Evolutionary conservation across 768 basidiomycete genomes (phyloP).

Genomic region (Pisolithus sp.): DNA sequence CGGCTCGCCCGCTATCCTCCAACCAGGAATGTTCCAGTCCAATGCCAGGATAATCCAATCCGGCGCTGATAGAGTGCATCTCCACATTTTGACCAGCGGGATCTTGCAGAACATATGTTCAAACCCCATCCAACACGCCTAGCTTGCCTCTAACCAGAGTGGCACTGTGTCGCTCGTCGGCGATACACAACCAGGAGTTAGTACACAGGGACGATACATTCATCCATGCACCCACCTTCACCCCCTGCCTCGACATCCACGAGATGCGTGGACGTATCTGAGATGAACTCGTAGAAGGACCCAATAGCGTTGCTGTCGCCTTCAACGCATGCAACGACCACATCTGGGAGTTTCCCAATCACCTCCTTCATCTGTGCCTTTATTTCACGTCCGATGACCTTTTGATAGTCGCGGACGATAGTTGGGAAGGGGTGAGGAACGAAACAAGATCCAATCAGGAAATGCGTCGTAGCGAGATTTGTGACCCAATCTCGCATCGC

Average conservation of each 20-base stretch:
- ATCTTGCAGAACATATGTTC: slow-evolving; percentile 94
- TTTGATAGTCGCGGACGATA: slow-evolving; percentile 97
- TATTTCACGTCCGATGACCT: slow-evolving; percentile 92
- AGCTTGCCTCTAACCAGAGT: slow-evolving; percentile 88
- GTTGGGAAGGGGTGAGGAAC: slow-evolving; percentile 99
- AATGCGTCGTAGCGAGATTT: slow-evolving; percentile 89
- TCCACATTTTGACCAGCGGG: slow-evolving; percentile 89
- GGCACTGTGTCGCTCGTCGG: slow-evolving; percentile 86
- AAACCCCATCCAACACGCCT: slow-evolving; percentile 93
- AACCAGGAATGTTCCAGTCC: slow-evolving; percentile 98
- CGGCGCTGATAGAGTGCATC: slow-evolving; percentile 96
- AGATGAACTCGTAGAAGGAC: slow-evolving; percentile 95
- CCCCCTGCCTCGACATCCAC: slow-evolving; percentile 97
- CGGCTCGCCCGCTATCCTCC: slow-evolving; percentile 89
- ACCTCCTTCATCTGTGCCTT: slow-evolving; percentile 74
- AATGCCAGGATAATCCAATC: slow-evolving; percentile 94
- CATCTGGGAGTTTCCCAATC: slow-evolving; percentile 86
- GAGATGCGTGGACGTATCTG: slow-evolving; percentile 76
- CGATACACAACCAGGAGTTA: slow-evolving; percentile 41
- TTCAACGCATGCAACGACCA: slow-evolving; percentile 93
- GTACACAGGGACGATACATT: neutral
- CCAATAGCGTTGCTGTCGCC: slow-evolving; percentile 98
- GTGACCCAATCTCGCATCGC: slow-evolving; percentile 99
- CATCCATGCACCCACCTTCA: slow-evolving; percentile 55
- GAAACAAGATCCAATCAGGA: slow-evolving; percentile 94